These are phyloP conservation scores for Glebionis coronaria DNA, from an alignment of 129 eudicot species.

Conservation along the genomic window DNA sequence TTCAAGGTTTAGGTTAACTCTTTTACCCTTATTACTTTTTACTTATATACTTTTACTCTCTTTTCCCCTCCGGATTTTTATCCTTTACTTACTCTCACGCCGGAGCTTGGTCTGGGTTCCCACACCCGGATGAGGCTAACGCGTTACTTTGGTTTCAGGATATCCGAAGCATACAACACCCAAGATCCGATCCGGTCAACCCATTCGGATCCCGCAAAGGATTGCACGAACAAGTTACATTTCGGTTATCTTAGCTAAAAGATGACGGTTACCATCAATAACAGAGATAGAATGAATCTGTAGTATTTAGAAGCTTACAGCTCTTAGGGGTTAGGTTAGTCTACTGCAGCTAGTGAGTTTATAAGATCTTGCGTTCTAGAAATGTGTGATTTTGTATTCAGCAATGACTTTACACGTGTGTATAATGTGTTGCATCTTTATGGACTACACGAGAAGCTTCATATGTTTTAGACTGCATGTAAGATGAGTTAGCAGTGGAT, in stretches of 20 bases:
- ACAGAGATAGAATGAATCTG: neutral
- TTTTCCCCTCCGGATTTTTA: too few relatives aligned
- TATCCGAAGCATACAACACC: too few relatives aligned
- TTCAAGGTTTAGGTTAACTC: too few relatives aligned
- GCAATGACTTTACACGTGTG: neutral
- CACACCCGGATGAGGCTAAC: too few relatives aligned
- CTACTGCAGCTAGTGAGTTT: constrained; percentile 6
- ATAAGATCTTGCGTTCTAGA: neutral
- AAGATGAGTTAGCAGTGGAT: neutral
- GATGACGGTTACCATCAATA: neutral
- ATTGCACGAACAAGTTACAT: too few relatives aligned
- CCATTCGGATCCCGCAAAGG: too few relatives aligned
- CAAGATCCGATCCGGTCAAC: too few relatives aligned
- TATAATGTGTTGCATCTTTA: neutral
- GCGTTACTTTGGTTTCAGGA: too few relatives aligned
- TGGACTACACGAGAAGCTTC: neutral
- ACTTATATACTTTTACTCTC: too few relatives aligned
- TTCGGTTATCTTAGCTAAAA: constrained; percentile 2
- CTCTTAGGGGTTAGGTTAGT: neutral
- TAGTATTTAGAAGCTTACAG: neutral
- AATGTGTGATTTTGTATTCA: neutral
- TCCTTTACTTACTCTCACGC: too few relatives aligned
- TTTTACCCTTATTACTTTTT: too few relatives aligned
- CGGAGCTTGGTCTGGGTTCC: too few relatives aligned
- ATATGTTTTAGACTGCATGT: neutral